Percentiles rank a stretch among this genome's conserved stretches.
Conservation (phyloP, 2,329 filamentous ascomycete genomes). For the Knufia fluminis region DNA sequence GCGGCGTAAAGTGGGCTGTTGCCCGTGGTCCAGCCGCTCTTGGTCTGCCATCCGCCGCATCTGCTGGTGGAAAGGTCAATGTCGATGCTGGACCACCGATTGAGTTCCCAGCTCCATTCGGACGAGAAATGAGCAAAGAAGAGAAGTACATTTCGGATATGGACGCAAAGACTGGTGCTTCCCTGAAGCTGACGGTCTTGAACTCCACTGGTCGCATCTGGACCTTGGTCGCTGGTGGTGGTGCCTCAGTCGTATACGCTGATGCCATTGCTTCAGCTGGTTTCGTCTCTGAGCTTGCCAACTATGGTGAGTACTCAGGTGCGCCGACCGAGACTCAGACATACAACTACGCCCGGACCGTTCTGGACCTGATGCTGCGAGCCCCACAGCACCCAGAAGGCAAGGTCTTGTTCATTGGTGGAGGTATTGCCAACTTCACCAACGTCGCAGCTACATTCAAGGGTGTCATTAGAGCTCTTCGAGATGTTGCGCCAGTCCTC, state of each 20-base stretch:
- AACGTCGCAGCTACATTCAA: conserved; percentile 99
- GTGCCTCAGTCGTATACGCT: conserved; percentile 97
- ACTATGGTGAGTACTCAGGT: conserved; percentile 99
- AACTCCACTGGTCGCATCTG: conserved; percentile 88
- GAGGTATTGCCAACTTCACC: conserved; percentile 99
- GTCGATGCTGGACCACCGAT: conserved; percentile 95
- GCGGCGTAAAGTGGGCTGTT: conserved; percentile 97
- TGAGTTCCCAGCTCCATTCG: conserved; percentile 98
- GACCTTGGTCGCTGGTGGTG: conserved; percentile 97
- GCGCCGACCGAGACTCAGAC: conserved; percentile 98
- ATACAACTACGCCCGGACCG: conserved; percentile 96
- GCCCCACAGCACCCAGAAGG: conserved; percentile 75
- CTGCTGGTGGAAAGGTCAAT: conserved; percentile 66
- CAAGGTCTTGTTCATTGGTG: conserved; percentile 98
- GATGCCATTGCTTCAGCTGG: conserved; percentile 96
- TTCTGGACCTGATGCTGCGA: conserved; percentile 94
- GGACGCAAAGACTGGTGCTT: conserved; percentile 98
- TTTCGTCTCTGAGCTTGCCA: conserved; percentile 91
- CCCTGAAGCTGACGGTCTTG: conserved; percentile 93
- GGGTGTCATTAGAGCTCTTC: conserved; percentile 92
- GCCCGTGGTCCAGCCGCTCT: conserved; percentile 83
- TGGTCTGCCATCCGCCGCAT: conserved; percentile 61
- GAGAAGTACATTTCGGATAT: conserved; percentile 98
- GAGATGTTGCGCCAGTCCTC: conserved; percentile 76
- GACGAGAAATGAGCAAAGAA: conserved; percentile 96